Base-by-base conservation (phyloP, 352 stramenopile genomes). In the Phytopythium sindhum region DNA sequence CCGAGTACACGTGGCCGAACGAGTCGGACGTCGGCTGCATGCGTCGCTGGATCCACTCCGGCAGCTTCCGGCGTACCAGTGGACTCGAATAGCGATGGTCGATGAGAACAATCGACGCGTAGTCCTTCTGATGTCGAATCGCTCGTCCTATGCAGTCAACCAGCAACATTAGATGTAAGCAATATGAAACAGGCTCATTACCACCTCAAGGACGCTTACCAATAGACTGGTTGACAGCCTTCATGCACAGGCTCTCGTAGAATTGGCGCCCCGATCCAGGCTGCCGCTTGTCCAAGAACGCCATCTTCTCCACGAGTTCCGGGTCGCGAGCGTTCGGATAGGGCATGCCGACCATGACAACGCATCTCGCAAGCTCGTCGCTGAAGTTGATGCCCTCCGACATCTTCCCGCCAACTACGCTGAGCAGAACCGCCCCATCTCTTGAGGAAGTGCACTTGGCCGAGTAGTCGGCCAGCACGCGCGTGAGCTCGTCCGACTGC, bases 351-450 rank as follows among this genome's bases (percentile, higher is more conserved):
- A 99, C 97, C 77, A 99, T 98, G 17, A 99, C 86, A 29, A 99
- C 95, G 67, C 95, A 97, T 10, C 90, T 77, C 28, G 97, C 97
- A 60, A 99, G 86, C 10, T 99, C 96, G 69, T 99, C 94, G 63
- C 87, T 98, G 74, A 99, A 99, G 69, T 99, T 99, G 77, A 99
- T 99, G 29, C 98, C 98, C 86, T 99, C 98, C 4, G 93, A 99
- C 84, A 99, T 98, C 78, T 99, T 99, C 0, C 97, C 98, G 15
- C 97, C 97, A 29, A 99, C 96, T 0, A 99, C 97, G 64, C 93
- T 98, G 21, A 99, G 85, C 2, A 99, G 70, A 48, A 98, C 69
- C 0, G 90, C 94, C 10, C 90, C 91, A 48, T 65, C 41, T 26
- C 42, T 50, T 35, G 66, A 53, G 1, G 54, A 47, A 29, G 60